A percentile compares a stretch with the other conserved stretches of the same genome.
Evolutionary conservation across 1,139 yeast genomes (phyloP).

Genomic region (Scheffersomyces quercinus): DNA sequence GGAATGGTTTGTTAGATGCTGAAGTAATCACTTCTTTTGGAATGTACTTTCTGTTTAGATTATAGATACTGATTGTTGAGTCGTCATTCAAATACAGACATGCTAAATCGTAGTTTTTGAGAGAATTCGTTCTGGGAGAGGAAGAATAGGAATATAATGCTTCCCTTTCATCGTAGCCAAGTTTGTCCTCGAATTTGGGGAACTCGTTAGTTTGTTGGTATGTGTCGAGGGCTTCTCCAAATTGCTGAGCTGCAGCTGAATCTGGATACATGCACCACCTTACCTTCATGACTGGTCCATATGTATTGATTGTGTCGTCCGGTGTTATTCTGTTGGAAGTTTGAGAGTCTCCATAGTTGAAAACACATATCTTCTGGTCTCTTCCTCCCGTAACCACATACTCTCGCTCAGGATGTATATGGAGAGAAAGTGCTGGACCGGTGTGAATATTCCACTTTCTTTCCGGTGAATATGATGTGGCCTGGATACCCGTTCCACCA

Average conservation of each 20-base stretch:
- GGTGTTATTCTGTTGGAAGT: constrained; percentile 50
- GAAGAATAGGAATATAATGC: constrained; percentile 12
- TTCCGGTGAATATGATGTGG: constrained; percentile 45
- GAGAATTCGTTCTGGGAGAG: constrained; percentile 13
- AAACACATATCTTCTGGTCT: constrained; percentile 78
- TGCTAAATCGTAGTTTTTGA: constrained; percentile 65
- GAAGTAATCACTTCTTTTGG: constrained; percentile 70
- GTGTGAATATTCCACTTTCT: constrained; percentile 84
- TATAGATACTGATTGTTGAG: constrained; percentile 71
- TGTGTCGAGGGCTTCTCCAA: constrained; percentile 2
- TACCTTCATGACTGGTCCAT: constrained; percentile 76
- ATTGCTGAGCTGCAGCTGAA: constrained; percentile 1
- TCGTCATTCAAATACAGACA: constrained; percentile 78
- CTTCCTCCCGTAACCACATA: constrained; percentile 91
- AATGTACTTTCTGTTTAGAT: constrained; percentile 68
- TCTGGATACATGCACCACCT: constrained; percentile 56
- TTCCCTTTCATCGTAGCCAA: constrained; percentile 30
- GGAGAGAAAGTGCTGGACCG: constrained; percentile 85
- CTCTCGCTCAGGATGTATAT: constrained; percentile 85
- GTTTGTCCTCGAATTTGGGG: constrained; percentile 13
- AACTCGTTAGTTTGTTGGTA: constrained; percentile 2
- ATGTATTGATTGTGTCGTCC: constrained; percentile 68
- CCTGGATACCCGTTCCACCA: constrained; percentile 13
- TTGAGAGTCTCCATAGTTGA: constrained; percentile 56
- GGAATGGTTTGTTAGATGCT: constrained; percentile 46